These are phyloP conservation scores for Periconia sp. DNA, from an alignment of 2,329 filamentous ascomycete species.

Conservation along the genomic window DNA sequence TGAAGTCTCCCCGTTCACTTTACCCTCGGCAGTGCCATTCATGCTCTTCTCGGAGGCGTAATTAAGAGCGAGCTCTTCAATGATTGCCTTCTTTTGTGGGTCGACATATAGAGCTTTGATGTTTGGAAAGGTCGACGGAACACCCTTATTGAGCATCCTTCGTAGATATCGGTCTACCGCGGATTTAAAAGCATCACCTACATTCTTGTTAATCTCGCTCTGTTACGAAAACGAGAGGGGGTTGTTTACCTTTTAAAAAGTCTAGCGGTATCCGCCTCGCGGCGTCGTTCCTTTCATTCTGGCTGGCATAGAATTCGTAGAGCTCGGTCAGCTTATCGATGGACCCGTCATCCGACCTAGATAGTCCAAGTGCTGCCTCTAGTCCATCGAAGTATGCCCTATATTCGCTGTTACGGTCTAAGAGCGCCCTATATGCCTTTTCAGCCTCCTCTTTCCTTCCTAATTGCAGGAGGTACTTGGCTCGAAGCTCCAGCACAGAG, in stretches of 20 bases:
- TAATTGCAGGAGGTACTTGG: conserved; percentile 81
- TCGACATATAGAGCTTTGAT: conserved; percentile 91
- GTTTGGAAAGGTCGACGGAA: conserved; percentile 96
- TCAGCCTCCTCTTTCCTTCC: conserved; percentile 79
- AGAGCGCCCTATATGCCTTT: conserved; percentile 77
- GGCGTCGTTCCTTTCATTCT: conserved; percentile 83
- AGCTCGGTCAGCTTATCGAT: conserved; percentile 75
- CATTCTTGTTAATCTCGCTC: conserved; percentile 4
- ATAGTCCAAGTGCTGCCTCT: conserved; percentile 70
- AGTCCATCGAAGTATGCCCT: conserved; percentile 84
- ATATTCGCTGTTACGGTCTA: conserved; percentile 89
- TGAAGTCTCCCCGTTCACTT: conserved; percentile 59
- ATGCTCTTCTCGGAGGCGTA: conserved; percentile 70
- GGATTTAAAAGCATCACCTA: conserved; percentile 78
- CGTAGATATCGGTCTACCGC: conserved; percentile 81
- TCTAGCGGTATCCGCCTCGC: conserved; percentile 86
- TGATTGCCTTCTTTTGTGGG: conserved; percentile 74
- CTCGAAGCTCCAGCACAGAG: conserved; percentile 83
- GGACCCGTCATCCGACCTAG: conserved; percentile 65
- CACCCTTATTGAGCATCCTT: conserved; percentile 86
- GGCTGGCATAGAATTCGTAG: conserved; percentile 82
- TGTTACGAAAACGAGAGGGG: too few species aligned
- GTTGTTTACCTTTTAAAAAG: conserved; percentile 72
- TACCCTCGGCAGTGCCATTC: conserved; percentile 57
- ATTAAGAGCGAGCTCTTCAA: conserved; percentile 77